Percentiles rank a stretch among this genome's conserved stretches.
Evolutionary conservation across 2,329 filamentous ascomycete species (phyloP).

Genomic region (Penicillium sp.): DNA sequence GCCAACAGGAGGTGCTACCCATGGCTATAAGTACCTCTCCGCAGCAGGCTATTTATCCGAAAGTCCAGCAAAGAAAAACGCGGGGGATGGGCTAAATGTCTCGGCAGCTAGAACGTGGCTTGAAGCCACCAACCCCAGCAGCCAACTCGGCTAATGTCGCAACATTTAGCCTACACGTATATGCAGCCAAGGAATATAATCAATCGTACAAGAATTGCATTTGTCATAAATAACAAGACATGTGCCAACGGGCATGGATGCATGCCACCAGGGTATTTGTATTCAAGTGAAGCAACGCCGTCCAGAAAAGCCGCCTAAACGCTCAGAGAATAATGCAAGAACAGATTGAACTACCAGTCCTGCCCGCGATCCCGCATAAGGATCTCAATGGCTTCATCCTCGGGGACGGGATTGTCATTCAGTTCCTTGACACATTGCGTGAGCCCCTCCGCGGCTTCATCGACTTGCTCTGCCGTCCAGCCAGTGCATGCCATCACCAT

Average conservation of each 20-base stretch:
- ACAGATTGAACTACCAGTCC: slow-evolving; percentile 35
- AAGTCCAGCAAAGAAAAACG: not conserved
- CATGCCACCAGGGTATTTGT: slow-evolving; percentile 23
- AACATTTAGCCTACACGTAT: slow-evolving; percentile 14
- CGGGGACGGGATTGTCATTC: slow-evolving; percentile 60
- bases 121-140: not conserved
- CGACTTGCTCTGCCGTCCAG: slow-evolving; percentile 73
- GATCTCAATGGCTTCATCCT: slow-evolving; percentile 45
- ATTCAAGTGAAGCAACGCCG: slow-evolving; percentile 20
- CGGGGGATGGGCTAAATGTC: slow-evolving; percentile 11
- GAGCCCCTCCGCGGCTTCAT: slow-evolving; percentile 73
- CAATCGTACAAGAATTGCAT: slow-evolving; percentile 10
- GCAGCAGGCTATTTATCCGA: not conserved
- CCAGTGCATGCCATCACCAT: slow-evolving; percentile 85
- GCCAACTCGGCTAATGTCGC: slow-evolving; percentile 6
- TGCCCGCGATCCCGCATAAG: slow-evolving; percentile 45
- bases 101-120: not conserved
- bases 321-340: slow-evolving; percentile 15
- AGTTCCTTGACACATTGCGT: slow-evolving; percentile 75
- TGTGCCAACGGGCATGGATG: slow-evolving; percentile 14
- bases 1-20: not conserved
- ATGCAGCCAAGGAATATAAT: not conserved
- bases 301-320: slow-evolving; percentile 15
- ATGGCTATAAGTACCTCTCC: slow-evolving; percentile 1
- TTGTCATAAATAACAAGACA: slow-evolving; percentile 18